phyloP scores from a whole-genome alignment of 2,329 filamentous ascomycete genomes.

The Cercospora sesami region DNA sequence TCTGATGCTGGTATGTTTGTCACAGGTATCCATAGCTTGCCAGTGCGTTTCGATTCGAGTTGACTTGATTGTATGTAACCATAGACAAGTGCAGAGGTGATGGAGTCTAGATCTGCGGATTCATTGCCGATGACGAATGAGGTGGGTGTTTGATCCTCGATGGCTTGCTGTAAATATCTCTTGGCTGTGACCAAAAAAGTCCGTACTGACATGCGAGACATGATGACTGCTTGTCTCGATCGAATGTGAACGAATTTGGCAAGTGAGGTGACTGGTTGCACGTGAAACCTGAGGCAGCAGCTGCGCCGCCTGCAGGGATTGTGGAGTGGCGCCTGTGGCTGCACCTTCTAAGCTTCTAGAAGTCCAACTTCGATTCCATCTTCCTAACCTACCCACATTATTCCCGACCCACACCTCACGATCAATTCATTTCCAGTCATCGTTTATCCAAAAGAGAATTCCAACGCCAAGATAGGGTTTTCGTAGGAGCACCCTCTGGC shows the following conservation, averaged over 20 bases:
- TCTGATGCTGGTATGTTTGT: constrained; percentile 69
- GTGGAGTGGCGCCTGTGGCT: not conserved
- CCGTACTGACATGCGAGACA: constrained; percentile 49
- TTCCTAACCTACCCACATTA: not conserved
- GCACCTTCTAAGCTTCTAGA: constrained; percentile 15
- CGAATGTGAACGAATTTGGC: not conserved
- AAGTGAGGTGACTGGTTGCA: not conserved
- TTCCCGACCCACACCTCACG: not conserved
- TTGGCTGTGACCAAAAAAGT: constrained; percentile 51
- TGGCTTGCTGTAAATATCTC: constrained; percentile 43
- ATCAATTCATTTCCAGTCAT: not conserved
- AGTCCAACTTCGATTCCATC: not conserved
- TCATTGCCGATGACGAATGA: constrained; percentile 57
- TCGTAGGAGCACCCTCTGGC: constrained; percentile 10
- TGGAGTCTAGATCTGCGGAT: constrained; percentile 74
- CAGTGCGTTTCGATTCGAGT: constrained; percentile 47
- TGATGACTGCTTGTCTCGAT: constrained; percentile 10
- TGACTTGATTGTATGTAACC: constrained; percentile 70
- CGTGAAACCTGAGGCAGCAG: constrained; percentile 4
- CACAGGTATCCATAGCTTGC: constrained; percentile 67
- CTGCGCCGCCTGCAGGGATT: not conserved
- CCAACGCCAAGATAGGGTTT: not conserved
- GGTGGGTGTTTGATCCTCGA: constrained; percentile 44
- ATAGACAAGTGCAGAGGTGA: constrained; percentile 71
- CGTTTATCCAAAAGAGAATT: not conserved